Evolutionary conservation across 73 alveolate genomes (phyloP).

Genomic region (Uronychia binucleata): DNA sequence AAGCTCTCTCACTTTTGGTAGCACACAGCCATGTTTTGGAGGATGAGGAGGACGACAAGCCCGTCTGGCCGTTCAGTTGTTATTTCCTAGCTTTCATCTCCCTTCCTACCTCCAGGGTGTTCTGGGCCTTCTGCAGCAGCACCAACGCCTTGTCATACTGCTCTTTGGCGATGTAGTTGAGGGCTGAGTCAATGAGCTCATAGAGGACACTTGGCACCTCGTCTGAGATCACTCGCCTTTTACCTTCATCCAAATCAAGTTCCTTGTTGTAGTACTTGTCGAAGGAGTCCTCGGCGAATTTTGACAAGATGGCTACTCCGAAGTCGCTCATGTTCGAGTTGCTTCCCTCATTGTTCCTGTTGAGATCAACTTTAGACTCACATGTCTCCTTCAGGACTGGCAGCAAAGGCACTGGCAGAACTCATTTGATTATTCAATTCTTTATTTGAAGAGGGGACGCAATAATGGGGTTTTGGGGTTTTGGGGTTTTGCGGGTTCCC

Average conservation of each 20-base stretch:
- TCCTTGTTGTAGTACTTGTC: constrained; percentile 63
- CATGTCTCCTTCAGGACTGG: too few species aligned
- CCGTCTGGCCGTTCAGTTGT: too few species aligned
- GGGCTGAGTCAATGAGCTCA: constrained; percentile 42
- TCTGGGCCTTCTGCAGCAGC: constrained; percentile 30
- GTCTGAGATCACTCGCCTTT: too few species aligned
- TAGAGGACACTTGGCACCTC: constrained; percentile 43
- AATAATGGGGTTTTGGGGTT: neutral
- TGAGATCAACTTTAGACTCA: too few species aligned
- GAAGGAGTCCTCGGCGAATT: constrained; percentile 59
- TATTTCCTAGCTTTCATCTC: constrained; percentile 9
- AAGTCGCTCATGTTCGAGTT: constrained; percentile 29
- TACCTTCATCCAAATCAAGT: constrained; percentile 60
- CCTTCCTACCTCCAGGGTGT: constrained; percentile 26
- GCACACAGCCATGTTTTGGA: constrained; percentile 50
- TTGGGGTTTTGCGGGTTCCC: neutral
- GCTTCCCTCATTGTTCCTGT: too few species aligned
- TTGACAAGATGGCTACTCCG: constrained; percentile 20
- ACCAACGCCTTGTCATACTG: constrained; percentile 32
- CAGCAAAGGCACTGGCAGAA: too few species aligned
- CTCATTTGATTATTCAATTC: too few species aligned
- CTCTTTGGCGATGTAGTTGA: constrained; percentile 37
- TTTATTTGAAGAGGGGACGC: too few species aligned
- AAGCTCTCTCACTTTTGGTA: constrained; percentile 47
- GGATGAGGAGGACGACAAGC: constrained; percentile 29